These are phyloP conservation scores for Trichoderma gracile DNA, from an alignment of 2,329 filamentous ascomycete species.

Conservation along the genomic window DNA sequence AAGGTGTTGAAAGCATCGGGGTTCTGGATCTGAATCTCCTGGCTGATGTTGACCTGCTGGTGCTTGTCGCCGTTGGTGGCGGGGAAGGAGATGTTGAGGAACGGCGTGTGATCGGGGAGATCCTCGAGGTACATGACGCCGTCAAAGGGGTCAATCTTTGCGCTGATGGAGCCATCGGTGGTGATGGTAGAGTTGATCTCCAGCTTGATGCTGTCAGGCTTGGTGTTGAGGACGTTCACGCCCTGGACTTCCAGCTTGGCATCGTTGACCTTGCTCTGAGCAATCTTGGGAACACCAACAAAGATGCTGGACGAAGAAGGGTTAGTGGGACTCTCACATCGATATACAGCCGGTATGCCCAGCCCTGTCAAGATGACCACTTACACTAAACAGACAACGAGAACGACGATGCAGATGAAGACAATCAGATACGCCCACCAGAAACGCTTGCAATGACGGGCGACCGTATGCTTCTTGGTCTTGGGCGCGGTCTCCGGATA, in stretches of 20 bases:
- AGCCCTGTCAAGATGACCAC: constrained; percentile 35
- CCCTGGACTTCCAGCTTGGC: constrained; percentile 54
- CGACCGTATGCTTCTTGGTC: constrained; percentile 43
- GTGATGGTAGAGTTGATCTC: constrained; percentile 58
- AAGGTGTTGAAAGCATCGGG: constrained; percentile 54
- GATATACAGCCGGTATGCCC: background rate
- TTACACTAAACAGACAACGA: constrained; percentile 62
- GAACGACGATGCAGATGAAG: constrained; percentile 50
- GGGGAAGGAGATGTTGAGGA: constrained; percentile 55
- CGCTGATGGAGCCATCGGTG: constrained; percentile 54
- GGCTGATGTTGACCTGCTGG: constrained; percentile 54
- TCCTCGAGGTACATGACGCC: constrained; percentile 59
- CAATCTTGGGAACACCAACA: constrained; percentile 57
- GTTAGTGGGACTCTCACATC: background rate
- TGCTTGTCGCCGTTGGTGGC: constrained; percentile 50
- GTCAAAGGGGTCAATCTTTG: constrained; percentile 52
- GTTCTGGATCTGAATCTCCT: constrained; percentile 50
- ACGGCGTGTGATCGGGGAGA: constrained; percentile 48
- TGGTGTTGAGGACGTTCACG: constrained; percentile 51
- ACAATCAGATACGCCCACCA: constrained; percentile 63
- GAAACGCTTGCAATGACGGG: constrained; percentile 54
- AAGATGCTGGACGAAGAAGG: constrained; percentile 48
- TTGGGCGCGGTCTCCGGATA: constrained; percentile 30
- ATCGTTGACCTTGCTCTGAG: constrained; percentile 56
- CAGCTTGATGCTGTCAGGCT: constrained; percentile 50